Percentiles rank a stretch among this genome's conserved stretches.
These are phyloP conservation scores for Leccinum variabile DNA, from an alignment of 1,284 basidiomycete species.

Conservation along the genomic window DNA sequence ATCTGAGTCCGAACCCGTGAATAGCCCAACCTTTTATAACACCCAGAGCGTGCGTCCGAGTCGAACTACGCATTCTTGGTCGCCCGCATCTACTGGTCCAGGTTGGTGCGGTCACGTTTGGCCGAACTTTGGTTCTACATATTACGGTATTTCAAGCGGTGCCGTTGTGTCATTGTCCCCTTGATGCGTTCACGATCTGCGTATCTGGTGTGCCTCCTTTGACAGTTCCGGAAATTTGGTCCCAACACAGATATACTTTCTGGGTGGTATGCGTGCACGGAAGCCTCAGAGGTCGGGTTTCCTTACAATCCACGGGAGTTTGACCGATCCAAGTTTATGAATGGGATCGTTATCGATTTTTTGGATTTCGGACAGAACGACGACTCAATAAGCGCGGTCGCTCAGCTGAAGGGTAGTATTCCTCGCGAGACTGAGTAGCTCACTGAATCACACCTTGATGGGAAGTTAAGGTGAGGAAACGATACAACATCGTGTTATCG, in stretches of 20 bases:
- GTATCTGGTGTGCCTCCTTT: background rate
- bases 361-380: background rate
- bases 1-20: background rate
- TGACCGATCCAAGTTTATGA: slow-evolving; percentile 11
- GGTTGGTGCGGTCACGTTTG: too few relatives aligned
- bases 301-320: slow-evolving; percentile 8
- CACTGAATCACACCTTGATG: too few relatives aligned
- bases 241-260: slow-evolving; percentile 2
- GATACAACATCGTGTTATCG: too few relatives aligned
- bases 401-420: background rate
- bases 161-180: too few relatives aligned
- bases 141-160: too few relatives aligned
- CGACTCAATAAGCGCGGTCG: background rate
- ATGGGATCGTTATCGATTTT: background rate
- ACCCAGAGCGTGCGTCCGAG: slow-evolving; percentile 10
- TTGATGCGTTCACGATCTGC: too few relatives aligned
- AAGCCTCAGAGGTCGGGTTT: slow-evolving; percentile 9
- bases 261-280: slow-evolving; percentile 2
- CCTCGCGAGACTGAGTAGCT: too few relatives aligned
- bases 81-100: slow-evolving; percentile 10
- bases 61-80: slow-evolving; percentile 17
- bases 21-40: background rate
- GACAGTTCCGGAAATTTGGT: slow-evolving; percentile 4
- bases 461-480: too few relatives aligned
- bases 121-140: too few relatives aligned